Evolutionary conservation across 495 filamentous ascomycete genomes (phyloP).

Genomic region (Aspergillus affinis): DNA sequence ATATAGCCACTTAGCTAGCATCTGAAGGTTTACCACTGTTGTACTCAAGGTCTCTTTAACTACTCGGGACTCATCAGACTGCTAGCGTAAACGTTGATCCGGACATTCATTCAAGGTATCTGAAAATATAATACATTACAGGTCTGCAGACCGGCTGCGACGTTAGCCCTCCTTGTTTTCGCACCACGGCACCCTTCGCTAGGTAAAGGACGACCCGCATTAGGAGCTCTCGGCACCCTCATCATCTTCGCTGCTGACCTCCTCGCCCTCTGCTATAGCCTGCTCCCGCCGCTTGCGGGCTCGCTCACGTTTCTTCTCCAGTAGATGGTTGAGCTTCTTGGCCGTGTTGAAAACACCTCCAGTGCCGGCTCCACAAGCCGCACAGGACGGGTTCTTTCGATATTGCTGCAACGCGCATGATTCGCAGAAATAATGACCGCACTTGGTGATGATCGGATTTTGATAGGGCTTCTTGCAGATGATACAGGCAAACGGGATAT

Average conservation of each 20-base stretch:
- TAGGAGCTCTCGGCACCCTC: slow-evolving; percentile 24
- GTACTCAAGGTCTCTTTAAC: no score
- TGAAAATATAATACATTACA: slow-evolving; percentile 4
- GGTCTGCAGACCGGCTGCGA: slow-evolving; percentile 26
- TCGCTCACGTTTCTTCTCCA: slow-evolving; percentile 80
- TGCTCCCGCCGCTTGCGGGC: slow-evolving; percentile 65
- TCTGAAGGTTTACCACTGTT: no score
- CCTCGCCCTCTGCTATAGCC: slow-evolving; percentile 70
- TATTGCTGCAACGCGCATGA: slow-evolving; percentile 82
- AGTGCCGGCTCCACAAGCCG: slow-evolving; percentile 80
- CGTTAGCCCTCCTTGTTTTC: neutral
- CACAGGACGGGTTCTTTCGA: slow-evolving; percentile 77
- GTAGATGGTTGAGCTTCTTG: slow-evolving; percentile 74
- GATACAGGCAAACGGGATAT: slow-evolving; percentile 93
- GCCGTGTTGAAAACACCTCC: slow-evolving; percentile 88
- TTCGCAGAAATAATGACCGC: slow-evolving; percentile 95
- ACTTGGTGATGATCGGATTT: slow-evolving; percentile 81
- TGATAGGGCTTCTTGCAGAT: slow-evolving; percentile 84
- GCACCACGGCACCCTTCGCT: neutral
- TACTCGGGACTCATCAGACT: no score
- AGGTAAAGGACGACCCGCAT: neutral
- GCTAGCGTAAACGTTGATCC: no score
- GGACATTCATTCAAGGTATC: neutral
- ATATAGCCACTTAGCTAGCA: no score
- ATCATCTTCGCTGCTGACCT: slow-evolving; percentile 65